These are phyloP conservation scores for Rosa persica DNA, from an alignment of 306 rosid species.

Conservation along the genomic window DNA sequence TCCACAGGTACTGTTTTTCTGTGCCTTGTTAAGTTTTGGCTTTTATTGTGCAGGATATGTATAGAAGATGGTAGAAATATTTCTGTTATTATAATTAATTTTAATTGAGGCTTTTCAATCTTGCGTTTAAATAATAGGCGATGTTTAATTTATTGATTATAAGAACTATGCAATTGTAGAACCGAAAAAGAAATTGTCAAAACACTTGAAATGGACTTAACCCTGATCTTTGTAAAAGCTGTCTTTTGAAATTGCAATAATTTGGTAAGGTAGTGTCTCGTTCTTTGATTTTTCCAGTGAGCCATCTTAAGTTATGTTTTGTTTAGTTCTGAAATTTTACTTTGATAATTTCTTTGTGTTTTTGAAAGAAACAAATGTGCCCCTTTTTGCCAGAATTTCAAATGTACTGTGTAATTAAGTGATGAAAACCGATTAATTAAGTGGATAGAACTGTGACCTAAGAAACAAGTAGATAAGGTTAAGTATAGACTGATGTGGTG, in stretches of 20 bases:
- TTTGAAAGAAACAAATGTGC: not conserved
- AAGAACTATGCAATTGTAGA: not conserved
- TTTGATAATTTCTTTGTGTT: not conserved
- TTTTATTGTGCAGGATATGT: not conserved
- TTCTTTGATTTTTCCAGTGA: not conserved
- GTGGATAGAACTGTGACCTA: not conserved
- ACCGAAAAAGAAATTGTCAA: not conserved
- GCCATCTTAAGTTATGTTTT: not conserved
- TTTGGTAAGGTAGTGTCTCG: not conserved
- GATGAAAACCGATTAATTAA: not conserved
- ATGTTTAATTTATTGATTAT: not conserved
- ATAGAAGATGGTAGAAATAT: not conserved
- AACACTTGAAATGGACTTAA: not conserved
- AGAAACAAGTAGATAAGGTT: not conserved
- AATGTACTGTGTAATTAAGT: not conserved
- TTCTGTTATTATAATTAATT: not conserved
- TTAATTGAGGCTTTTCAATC: not conserved
- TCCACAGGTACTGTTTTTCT: constrained; percentile 71
- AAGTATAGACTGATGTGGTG: not conserved
- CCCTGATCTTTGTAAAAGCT: not conserved
- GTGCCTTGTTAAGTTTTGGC: not conserved
- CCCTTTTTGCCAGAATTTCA: not conserved
- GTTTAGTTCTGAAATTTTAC: not conserved
- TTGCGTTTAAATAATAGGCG: not conserved
- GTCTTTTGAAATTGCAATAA: not conserved